Evolutionary conservation across 78 protist genomes (phyloP).

Genomic region (Pigoraptor vietnamica): DNA sequence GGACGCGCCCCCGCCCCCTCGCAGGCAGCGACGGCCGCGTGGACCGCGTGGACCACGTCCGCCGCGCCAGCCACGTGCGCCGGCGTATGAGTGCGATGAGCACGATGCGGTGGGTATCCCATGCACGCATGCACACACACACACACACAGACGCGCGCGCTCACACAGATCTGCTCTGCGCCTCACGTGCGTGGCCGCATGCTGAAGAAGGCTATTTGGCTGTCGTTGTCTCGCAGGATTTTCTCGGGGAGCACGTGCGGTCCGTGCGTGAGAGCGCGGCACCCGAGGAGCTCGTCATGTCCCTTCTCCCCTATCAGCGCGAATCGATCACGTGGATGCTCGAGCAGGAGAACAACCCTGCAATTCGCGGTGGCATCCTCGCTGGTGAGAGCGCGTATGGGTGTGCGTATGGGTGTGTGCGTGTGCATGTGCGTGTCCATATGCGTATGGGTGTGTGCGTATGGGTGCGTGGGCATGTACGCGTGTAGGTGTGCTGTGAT

Average conservation of each 20-base stretch:
- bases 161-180: no score
- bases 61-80: neutral
- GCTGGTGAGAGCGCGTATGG: conserved; percentile 25
- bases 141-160: no score
- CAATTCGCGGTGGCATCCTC: conserved; percentile 20
- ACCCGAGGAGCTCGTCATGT: neutral
- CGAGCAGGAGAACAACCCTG: conserved; percentile 28
- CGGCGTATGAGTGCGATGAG: neutral
- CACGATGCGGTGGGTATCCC: neutral
- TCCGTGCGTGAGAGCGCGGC: neutral
- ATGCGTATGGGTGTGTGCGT: neutral
- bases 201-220: no score
- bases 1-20: neutral
- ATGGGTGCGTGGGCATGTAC: neutral
- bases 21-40: no score
- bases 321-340: conserved; percentile 41
- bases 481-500: neutral
- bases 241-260: neutral
- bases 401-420: neutral
- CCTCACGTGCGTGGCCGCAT: no score
- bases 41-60: no score
- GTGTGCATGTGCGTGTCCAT: neutral
- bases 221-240: no score
- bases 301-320: conserved; percentile 39
- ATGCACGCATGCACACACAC: no score